Evolutionary conservation across 2,329 filamentous ascomycete species (phyloP).

Genomic region (Xylariaceae sp.): DNA sequence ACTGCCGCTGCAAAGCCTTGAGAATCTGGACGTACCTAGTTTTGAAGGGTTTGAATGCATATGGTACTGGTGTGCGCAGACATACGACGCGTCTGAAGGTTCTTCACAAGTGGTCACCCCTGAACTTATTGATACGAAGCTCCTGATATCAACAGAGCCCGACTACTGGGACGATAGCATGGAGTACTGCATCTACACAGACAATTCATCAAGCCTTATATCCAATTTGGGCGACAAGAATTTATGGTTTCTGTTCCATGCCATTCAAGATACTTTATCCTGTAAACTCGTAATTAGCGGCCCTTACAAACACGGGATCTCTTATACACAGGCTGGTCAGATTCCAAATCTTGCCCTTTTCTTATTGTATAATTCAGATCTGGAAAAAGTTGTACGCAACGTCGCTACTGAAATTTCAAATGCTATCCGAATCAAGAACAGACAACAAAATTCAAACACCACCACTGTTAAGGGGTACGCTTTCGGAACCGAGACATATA

Average conservation of each 20-base stretch:
- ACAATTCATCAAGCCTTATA: not conserved
- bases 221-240: not conserved
- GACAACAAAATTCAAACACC: not conserved
- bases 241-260: not conserved
- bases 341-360: no score
- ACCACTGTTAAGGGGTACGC: not conserved
- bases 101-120: not conserved
- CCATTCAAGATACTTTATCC: not conserved
- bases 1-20: no score
- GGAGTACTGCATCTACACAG: not conserved
- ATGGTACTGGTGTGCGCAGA: not conserved
- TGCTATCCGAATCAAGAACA: not conserved
- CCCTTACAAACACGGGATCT: no score
- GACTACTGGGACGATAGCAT: not conserved
- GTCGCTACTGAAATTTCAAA: not conserved
- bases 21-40: no score
- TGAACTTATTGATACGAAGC: not conserved
- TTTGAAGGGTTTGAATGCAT: not conserved
- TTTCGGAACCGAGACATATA: not conserved
- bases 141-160: not conserved
- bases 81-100: not conserved
- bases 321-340: no score
- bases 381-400: not conserved
- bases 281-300: not conserved
- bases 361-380: no score